Evolutionary conservation across 2,329 filamentous ascomycete genomes (phyloP), one percentile per base, ranked within the genome.

Genomic region (Coniochaeta sp.): DNA sequence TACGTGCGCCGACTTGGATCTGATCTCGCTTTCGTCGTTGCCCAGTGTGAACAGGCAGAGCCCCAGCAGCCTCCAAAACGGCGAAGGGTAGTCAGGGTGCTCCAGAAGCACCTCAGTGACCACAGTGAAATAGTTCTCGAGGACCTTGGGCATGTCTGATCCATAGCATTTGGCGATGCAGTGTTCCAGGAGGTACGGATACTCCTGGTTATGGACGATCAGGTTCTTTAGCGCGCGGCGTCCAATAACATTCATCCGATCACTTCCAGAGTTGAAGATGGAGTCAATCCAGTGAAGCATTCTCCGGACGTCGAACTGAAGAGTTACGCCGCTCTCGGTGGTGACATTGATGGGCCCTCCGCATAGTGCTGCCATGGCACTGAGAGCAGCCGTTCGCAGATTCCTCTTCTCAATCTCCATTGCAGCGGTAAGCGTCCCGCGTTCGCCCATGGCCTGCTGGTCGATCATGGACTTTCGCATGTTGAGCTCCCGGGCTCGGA

Each of bases 391-490:
- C 20, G 87, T 94, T 53, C 90, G 82, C 32, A 99, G 77, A 63
- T 96, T 95, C 56, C 89, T 85, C 72, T 96, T 97, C 69, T 99
- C 92, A 58, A 96, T 97, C 65, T 97, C 94, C 79, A 96, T 94
- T 1, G 91, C 88, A 24, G 91, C 91, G 20, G 89, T 92, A 33
- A 89, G 79, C 20, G 85, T 90, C 4, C 86, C 85, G 57, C 88
- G 81, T 63, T 91, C 90, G 12, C 85, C 83, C 16, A 85, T 69
- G 18, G 86, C 82, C 52, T 94, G 89, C 51, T 90, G 86, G 50
- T 92, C 84, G 31, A 95, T 84, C 58, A 94, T 78, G 3, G 88
- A 89, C 59, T 91, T 87, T 40, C 89, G 81, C 86, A 96, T 95
- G 31, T 82, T 87, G 55, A 95, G 87, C 67, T 96, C 91, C 55